These are phyloP conservation scores for Gaeumannomyces tritici DNA, from an alignment of 2,329 filamentous ascomycete species.

Conservation along the genomic window DNA sequence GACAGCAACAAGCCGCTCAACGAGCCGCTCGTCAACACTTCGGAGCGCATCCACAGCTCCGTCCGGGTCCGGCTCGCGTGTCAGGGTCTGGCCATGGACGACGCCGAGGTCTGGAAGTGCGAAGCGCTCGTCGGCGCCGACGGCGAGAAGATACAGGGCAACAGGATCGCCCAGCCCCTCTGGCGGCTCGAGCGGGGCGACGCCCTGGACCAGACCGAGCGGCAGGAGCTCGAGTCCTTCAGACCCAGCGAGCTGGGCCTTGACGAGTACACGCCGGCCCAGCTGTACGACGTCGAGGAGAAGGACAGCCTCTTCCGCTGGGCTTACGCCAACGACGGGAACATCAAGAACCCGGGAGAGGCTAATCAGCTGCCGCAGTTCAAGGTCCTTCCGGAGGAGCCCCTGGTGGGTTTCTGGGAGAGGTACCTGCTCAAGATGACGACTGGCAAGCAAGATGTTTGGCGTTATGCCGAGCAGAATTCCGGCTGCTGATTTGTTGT, in stretches of 20 bases:
- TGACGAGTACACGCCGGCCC: background rate
- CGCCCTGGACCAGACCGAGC: conserved; percentile 1
- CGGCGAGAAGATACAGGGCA: background rate
- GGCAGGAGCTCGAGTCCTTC: conserved; percentile 1
- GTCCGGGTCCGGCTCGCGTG: conserved; percentile 19
- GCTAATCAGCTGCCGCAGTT: conserved; percentile 12
- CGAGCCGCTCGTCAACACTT: conserved; percentile 24
- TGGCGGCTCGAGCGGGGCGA: conserved; percentile 16
- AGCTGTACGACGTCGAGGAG: conserved; percentile 14
- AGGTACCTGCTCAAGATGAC: conserved; percentile 12
- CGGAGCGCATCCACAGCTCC: conserved; percentile 24
- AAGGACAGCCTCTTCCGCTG: conserved; percentile 20
- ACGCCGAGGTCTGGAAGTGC: conserved; percentile 19
- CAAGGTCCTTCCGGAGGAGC: conserved; percentile 19
- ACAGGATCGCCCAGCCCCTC: conserved; percentile 5
- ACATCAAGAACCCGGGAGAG: conserved; percentile 7
- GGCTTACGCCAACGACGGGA: conserved; percentile 12
- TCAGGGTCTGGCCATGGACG: conserved; percentile 21
- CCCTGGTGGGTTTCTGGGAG: conserved; percentile 23
- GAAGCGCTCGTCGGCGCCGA: conserved; percentile 12
- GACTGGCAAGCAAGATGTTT: conserved; percentile 8
- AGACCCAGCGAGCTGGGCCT: conserved; percentile 9
- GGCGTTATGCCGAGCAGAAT: conserved; percentile 7
- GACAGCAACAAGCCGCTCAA: conserved; percentile 23
- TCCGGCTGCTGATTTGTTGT: background rate